Conservation (phyloP, 192 early-diverging fungal genomes). For the Coemansia sp. region DNA sequence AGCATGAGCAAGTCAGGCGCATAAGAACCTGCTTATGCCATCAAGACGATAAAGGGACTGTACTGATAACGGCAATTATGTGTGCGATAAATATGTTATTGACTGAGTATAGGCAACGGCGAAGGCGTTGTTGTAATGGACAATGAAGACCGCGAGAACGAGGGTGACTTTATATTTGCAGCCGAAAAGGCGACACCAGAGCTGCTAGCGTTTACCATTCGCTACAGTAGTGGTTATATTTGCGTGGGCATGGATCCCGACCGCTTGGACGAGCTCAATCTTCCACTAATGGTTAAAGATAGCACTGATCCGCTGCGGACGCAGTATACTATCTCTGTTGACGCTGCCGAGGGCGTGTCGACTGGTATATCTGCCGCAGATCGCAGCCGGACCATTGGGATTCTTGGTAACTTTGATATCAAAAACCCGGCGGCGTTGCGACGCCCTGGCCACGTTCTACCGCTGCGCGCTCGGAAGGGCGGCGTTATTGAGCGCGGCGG, state of each 20-base stretch:
- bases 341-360: conserved; percentile 80
- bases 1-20: background rate
- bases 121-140: conserved; percentile 92
- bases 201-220: conserved; percentile 94
- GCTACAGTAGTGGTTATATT: conserved; percentile 90
- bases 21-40: background rate
- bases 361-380: conserved; percentile 97
- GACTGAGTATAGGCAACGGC: conserved; percentile 59
- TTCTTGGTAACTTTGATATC: conserved; percentile 71
- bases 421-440: conserved; percentile 69
- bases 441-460: conserved; percentile 93
- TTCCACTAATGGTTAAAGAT: conserved; percentile 94
- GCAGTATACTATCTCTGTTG: conserved; percentile 91
- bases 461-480: conserved; percentile 77
- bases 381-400: conserved; percentile 73
- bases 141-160: conserved; percentile 98
- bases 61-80: background rate
- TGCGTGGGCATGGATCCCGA: conserved; percentile 82
- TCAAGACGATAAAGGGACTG: background rate
- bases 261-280: conserved; percentile 76
- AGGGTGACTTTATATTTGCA: conserved; percentile 97
- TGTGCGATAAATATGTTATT: background rate
- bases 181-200: conserved; percentile 90
- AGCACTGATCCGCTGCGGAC: conserved; percentile 91
- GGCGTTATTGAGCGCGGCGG: conserved; percentile 87